Evolutionary conservation across 1,284 basidiomycete genomes (phyloP), one percentile per base, ranked within the genome.

Genomic region (Trichosporon sp.): DNA sequence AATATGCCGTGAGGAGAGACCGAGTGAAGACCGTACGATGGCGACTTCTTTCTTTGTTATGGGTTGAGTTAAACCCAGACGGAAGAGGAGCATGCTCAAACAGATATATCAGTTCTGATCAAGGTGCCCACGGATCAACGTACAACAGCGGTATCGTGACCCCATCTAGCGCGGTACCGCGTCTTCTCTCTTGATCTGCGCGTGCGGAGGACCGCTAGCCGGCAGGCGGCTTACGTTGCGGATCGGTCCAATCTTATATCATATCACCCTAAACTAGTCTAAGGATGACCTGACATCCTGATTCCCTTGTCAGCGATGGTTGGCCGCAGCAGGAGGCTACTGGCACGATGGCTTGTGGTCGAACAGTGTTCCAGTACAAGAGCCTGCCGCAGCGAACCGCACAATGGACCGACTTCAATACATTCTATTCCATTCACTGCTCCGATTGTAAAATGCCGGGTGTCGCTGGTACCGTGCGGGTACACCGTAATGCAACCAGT

Each of bases 161-260:
- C 14, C 14, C 2, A 16, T 2, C 43, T n/a, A 6, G 14, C 6
- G 14, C 16, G 43, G 14, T 16, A 46, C 43, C 14, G 43, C n/a
- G 14, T 14, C 16, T 16, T n/a, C 16, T 46, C n/a, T n/a, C n/a
- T 46, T 19, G 19, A 54, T 54, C n/a, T 21, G 19, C 48, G 21
- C 48, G 19, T 54, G 19, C 21, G 48, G 48, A 21, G 19, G 21
- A 54, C n/a, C 43, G 48, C 48, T 26, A 54, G 7, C 48, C 48
- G 19, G 19, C 19, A 10, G 4, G 48, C 48, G 48, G 19, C 48
- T 48, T 54, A 11, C 48, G 19, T 48, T 26, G 48, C 48, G 48
- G 48, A 21, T 54, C 19, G n/a, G 19, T 54, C 48, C 48, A 54
- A 54, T 54, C 48, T 54, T 54, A 54, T 8, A 54, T 54, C 19